These are phyloP conservation scores for Grammothele lineata DNA, from an alignment of 768 basidiomycete genomes.

Conservation along the genomic window DNA sequence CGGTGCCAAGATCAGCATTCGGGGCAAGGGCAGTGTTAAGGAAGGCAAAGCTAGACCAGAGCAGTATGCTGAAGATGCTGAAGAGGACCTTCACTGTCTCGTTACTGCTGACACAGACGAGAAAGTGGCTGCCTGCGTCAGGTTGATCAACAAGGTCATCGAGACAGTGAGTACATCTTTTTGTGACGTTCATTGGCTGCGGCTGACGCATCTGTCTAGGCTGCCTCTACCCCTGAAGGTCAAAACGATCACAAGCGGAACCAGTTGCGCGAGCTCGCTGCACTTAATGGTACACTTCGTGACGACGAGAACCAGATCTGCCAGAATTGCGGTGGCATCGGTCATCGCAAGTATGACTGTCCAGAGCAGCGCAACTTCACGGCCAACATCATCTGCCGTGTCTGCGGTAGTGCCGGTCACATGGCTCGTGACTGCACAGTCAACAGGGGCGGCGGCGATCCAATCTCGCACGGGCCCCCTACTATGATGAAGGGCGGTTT, in stretches of 20 bases:
- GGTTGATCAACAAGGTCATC: slow-evolving; percentile 95
- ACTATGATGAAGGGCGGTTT: slow-evolving; percentile 69
- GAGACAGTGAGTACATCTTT: slow-evolving; percentile 70
- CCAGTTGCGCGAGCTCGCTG: slow-evolving; percentile 95
- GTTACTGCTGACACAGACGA: slow-evolving; percentile 91
- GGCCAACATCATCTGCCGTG: slow-evolving; percentile 98
- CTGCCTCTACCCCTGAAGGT: slow-evolving; percentile 97
- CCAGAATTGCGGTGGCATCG: slow-evolving; percentile 92
- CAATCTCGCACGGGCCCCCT: slow-evolving; percentile 47
- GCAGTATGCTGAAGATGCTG: slow-evolving; percentile 92
- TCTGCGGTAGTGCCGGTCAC: slow-evolving; percentile 97
- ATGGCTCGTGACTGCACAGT: slow-evolving; percentile 98
- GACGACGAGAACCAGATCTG: slow-evolving; percentile 99
- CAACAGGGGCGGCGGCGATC: slow-evolving; percentile 88
- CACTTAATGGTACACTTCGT: slow-evolving; percentile 95
- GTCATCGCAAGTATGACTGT: slow-evolving; percentile 98
- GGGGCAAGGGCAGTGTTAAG: slow-evolving; percentile 98
- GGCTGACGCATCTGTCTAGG: slow-evolving; percentile 49
- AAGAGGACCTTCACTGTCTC: slow-evolving; percentile 98
- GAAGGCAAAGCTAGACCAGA: slow-evolving; percentile 97
- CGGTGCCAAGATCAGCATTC: slow-evolving; percentile 97
- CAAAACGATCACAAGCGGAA: slow-evolving; percentile 99
- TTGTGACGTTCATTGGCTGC: slow-evolving; percentile 1
- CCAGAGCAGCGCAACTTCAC: slow-evolving; percentile 98
- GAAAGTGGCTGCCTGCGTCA: slow-evolving; percentile 88